A percentile compares a stretch with the other conserved stretches of the same genome.
These are phyloP conservation scores for Lojkania enalia DNA, from an alignment of 2,329 filamentous ascomycete genomes.

Conservation along the genomic window DNA sequence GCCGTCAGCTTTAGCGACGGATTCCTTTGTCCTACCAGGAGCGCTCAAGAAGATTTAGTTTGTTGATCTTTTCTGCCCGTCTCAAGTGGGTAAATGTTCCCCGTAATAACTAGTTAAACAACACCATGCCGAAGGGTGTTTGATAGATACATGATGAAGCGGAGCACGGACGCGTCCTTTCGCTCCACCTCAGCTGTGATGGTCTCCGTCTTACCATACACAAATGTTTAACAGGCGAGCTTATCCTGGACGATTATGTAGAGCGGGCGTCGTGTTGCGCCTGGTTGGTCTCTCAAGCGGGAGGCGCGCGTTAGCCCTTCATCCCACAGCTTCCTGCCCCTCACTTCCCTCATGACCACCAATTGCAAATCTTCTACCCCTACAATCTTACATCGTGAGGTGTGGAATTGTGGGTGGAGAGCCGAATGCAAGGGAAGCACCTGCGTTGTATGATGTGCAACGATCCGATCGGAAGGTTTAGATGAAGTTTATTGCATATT, in stretches of 20 bases:
- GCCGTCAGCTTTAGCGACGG: background rate
- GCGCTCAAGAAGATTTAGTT: background rate
- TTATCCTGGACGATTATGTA: too few relatives aligned
- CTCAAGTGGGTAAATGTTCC: background rate
- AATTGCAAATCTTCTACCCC: conserved; percentile 6
- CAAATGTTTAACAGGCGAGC: too few relatives aligned
- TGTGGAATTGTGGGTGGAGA: conserved; percentile 2
- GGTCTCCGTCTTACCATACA: background rate
- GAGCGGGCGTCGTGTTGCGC: too few relatives aligned
- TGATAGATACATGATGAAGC: background rate
- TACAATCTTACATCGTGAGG: background rate
- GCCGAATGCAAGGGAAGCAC: conserved; percentile 2
- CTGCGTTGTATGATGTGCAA: conserved; percentile 2
- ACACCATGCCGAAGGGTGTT: background rate
- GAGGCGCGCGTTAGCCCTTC: conserved; percentile 8
- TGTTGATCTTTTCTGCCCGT: conserved; percentile 3
- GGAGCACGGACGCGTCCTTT: background rate
- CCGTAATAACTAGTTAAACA: too few relatives aligned
- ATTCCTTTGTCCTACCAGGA: background rate
- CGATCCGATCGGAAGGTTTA: too few relatives aligned
- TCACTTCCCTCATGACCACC: background rate
- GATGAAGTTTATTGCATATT: too few relatives aligned
- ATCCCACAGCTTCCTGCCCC: background rate
- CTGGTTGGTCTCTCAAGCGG: background rate
- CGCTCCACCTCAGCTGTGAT: conserved; percentile 2